Conservation (phyloP, 352 stramenopile genomes). For the Pythium periplocum region DNA sequence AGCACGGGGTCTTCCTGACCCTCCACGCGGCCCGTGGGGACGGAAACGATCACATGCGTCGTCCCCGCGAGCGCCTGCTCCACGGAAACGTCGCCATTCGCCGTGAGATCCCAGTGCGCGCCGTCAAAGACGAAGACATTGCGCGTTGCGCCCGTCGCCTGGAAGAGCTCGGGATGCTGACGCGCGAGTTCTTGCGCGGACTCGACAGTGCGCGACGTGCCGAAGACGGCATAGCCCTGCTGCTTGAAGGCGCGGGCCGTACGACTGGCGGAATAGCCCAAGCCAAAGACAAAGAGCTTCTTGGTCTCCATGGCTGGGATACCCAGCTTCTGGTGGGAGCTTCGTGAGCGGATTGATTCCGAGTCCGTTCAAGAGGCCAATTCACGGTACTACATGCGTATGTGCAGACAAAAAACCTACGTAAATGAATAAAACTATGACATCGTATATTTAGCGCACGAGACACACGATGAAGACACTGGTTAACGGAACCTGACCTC, state of each 20-base stretch:
- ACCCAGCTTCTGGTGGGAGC: no score
- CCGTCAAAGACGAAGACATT: conserved; percentile 86
- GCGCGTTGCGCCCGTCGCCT: conserved; percentile 16
- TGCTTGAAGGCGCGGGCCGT: conserved; percentile 60
- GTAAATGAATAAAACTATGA: no score
- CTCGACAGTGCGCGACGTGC: conserved; percentile 62
- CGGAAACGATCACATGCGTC: conserved; percentile 78
- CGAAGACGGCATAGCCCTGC: conserved; percentile 59
- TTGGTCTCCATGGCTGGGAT: conserved; percentile 2
- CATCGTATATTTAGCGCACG: no score
- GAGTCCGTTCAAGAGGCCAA: no score
- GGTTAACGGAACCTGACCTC: no score
- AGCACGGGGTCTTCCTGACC: conserved; percentile 72
- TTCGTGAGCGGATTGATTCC: no score
- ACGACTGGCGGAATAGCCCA: conserved; percentile 80
- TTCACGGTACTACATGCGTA: no score
- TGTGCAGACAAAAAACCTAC: no score
- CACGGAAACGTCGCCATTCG: conserved; percentile 25
- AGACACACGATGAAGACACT: no score
- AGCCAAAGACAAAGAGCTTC: conserved; percentile 86
- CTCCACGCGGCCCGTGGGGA: conserved; percentile 40
- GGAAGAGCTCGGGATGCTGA: conserved; percentile 38
- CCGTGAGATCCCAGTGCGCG: conserved; percentile 31
- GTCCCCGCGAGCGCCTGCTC: conserved; percentile 43
- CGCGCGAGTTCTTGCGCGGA: conserved; percentile 33